phyloP scores from a whole-genome alignment of 306 rosid genomes.

The Medicago lupulina region DNA sequence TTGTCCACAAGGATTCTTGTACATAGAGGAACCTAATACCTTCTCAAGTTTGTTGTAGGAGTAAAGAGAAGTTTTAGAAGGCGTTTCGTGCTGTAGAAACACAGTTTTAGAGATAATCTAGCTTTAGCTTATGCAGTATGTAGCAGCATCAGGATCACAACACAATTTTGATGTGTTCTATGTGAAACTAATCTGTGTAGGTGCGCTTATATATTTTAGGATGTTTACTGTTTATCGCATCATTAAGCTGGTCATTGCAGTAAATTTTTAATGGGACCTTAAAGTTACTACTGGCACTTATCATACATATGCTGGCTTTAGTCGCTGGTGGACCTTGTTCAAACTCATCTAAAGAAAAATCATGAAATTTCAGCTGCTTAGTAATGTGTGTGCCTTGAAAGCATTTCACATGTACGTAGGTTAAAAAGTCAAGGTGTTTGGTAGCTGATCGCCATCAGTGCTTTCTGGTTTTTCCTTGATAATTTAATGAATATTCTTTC shows the following conservation, averaged over 20 bases:
- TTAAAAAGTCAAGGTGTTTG: constrained; percentile 43
- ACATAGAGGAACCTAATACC: constrained; percentile 38
- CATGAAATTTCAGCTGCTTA: neutral
- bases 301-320: neutral
- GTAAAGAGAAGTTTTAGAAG: constrained; percentile 48
- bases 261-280: too few relatives aligned
- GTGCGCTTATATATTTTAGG: neutral
- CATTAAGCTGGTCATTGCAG: neutral
- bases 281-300: too few relatives aligned
- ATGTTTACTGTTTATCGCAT: neutral
- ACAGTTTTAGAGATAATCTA: constrained; percentile 42
- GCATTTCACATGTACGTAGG: constrained; percentile 18
- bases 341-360: neutral
- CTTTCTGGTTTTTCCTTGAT: constrained; percentile 31
- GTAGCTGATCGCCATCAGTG: constrained; percentile 11
- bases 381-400: neutral
- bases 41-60: constrained; percentile 26
- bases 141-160: constrained; percentile 23
- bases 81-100: constrained; percentile 49
- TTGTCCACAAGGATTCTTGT: constrained; percentile 31
- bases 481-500: constrained; percentile 4
- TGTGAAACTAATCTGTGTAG: constrained; percentile 21
- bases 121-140: constrained; percentile 41
- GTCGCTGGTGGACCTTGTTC: constrained; percentile 23
- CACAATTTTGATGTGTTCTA: constrained; percentile 34